Percentiles rank a stretch among this genome's conserved stretches.
These are phyloP conservation scores for Hippophae gyantsensis DNA, from an alignment of 306 rosid genomes.

Conservation along the genomic window DNA sequence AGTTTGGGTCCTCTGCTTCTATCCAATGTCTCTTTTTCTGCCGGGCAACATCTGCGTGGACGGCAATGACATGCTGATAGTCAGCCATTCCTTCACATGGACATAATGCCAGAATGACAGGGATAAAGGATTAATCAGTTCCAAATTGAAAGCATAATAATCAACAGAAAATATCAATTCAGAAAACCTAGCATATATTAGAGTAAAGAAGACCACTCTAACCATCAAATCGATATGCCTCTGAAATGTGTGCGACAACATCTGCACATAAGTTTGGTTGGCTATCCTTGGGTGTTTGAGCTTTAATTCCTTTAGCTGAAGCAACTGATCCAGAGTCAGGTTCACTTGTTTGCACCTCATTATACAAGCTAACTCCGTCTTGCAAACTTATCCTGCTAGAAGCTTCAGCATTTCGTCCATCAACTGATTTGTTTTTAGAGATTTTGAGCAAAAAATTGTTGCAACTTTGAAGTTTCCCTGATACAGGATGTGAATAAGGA, in stretches of 20 bases:
- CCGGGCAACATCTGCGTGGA: constrained; percentile 60
- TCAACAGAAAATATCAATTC: neutral
- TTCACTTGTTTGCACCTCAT: constrained; percentile 24
- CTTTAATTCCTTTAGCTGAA: constrained; percentile 14
- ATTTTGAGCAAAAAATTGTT: constrained; percentile 59
- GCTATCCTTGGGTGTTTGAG: constrained; percentile 12
- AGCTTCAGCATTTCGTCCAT: constrained; percentile 18
- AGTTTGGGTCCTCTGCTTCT: constrained; percentile 44
- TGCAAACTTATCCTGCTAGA: constrained; percentile 10
- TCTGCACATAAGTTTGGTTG: constrained; percentile 38
- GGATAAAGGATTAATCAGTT: constrained; percentile 12
- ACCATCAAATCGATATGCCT: constrained; percentile 80
- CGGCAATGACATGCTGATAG: constrained; percentile 84
- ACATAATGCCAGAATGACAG: constrained; percentile 3
- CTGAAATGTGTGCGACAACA: constrained; percentile 44
- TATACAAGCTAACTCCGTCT: constrained; percentile 16
- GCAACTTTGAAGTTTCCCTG: constrained; percentile 67
- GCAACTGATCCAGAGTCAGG: constrained; percentile 13
- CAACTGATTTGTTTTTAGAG: constrained; percentile 28
- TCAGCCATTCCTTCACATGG: constrained; percentile 70
- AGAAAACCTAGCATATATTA: neutral
- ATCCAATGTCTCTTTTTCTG: constrained; percentile 58
- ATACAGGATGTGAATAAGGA: constrained; percentile 76
- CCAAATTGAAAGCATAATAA: neutral
- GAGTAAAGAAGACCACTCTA: constrained; percentile 12